phyloP scores from a whole-genome alignment of 129 eudicot species.

The Flaveria brownii region DNA sequence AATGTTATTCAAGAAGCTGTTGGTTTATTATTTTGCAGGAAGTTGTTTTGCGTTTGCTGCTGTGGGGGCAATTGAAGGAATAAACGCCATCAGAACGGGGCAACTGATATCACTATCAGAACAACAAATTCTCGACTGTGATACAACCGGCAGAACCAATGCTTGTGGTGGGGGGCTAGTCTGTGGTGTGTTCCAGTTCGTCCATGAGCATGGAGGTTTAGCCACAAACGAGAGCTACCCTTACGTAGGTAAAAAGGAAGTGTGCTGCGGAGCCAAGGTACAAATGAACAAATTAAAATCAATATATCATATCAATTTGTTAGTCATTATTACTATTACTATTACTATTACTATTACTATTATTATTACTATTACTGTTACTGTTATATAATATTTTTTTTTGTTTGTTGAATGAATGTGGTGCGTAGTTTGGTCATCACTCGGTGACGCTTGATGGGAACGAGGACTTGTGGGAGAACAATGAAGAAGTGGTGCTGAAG shows the following conservation, averaged over 20 bases:
- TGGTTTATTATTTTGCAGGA: background rate
- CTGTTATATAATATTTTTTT: too few relatives aligned
- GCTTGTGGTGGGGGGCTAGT: slow-evolving; percentile 74
- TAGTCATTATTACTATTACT: too few relatives aligned
- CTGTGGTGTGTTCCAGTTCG: slow-evolving; percentile 55
- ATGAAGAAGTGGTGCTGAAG: slow-evolving; percentile 55
- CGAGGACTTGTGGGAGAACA: slow-evolving; percentile 40
- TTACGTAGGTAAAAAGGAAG: slow-evolving; percentile 51
- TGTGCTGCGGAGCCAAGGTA: slow-evolving; percentile 56
- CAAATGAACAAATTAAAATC: too few relatives aligned
- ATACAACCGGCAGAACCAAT: slow-evolving; percentile 36
- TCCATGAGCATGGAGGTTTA: slow-evolving; percentile 53
- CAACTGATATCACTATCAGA: slow-evolving; percentile 59
- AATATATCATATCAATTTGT: too few relatives aligned
- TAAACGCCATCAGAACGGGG: slow-evolving; percentile 66
- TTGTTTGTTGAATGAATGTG: too few relatives aligned
- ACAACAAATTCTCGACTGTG: slow-evolving; percentile 74
- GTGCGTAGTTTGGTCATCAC: background rate
- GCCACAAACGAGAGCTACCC: slow-evolving; percentile 58
- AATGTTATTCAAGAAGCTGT: too few relatives aligned
- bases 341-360: too few relatives aligned
- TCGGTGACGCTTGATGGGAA: slow-evolving; percentile 43
- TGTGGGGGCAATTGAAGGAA: slow-evolving; percentile 63
- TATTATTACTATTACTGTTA: too few relatives aligned
- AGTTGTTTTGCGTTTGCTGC: slow-evolving; percentile 79